Evolutionary conservation across 2,329 filamentous ascomycete genomes (phyloP).

Genomic region (Neonectria punicea): DNA sequence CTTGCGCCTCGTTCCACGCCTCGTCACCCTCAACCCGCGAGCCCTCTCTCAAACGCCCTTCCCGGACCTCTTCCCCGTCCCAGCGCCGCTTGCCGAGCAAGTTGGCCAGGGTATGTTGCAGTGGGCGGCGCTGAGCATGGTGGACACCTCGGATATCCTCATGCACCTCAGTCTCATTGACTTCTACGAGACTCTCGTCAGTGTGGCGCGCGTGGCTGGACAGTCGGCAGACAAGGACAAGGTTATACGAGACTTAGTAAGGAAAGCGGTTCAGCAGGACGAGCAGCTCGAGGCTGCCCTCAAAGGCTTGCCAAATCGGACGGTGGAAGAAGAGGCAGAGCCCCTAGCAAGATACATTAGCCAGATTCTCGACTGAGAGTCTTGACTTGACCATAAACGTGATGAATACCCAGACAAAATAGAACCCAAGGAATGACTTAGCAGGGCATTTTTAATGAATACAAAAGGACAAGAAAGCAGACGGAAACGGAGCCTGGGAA

Average conservation of each 20-base stretch:
- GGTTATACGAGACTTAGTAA: conserved; percentile 53
- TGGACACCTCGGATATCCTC: conserved; percentile 59
- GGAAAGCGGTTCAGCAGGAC: conserved; percentile 54
- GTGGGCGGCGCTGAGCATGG: conserved; percentile 63
- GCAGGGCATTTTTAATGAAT: background rate
- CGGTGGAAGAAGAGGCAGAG: conserved; percentile 62
- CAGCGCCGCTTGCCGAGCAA: conserved; percentile 29
- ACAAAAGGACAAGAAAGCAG: background rate
- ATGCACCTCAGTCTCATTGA: conserved; percentile 64
- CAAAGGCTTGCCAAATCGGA: conserved; percentile 57
- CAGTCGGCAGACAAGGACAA: conserved; percentile 49
- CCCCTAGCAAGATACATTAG: conserved; percentile 57
- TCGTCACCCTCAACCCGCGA: conserved; percentile 58
- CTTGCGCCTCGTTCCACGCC: conserved; percentile 61
- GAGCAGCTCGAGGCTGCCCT: conserved; percentile 52
- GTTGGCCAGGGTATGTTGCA: conserved; percentile 57
- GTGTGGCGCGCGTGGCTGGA: conserved; percentile 56
- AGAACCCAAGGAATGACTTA: background rate
- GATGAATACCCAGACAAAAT: conserved; percentile 28
- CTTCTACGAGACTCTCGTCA: conserved; percentile 63
- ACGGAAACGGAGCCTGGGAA: background rate
- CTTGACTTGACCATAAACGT: background rate
- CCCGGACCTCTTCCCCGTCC: conserved; percentile 46
- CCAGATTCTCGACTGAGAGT: conserved; percentile 48
- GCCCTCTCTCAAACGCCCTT: conserved; percentile 52